phyloP scores from a whole-genome alignment of 164 flowering plant species.

The Cinnamomum micranthum region DNA sequence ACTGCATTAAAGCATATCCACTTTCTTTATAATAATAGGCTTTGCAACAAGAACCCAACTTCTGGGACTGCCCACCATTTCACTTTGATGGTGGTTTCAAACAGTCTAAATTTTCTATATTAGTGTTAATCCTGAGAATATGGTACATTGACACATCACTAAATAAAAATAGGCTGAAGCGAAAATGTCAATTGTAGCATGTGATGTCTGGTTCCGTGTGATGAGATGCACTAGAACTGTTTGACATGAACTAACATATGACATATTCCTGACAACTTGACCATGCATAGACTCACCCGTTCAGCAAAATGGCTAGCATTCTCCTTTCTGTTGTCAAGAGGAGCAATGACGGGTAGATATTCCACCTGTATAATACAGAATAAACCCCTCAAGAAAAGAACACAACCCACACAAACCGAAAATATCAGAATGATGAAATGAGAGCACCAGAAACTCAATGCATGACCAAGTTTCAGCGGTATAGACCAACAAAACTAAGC shows the following conservation, averaged over 20 bases:
- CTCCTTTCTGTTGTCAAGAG: conserved; percentile 59
- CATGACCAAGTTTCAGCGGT: no score
- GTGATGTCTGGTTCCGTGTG: neutral
- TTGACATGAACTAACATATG: neutral
- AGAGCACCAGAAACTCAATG: no score
- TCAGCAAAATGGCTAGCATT: conserved; percentile 55
- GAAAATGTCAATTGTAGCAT: neutral
- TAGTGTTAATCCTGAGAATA: neutral
- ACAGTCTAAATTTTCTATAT: neutral
- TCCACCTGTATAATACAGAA: conserved; percentile 55
- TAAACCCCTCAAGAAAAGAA: neutral
- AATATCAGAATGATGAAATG: no score
- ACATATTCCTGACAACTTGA: neutral
- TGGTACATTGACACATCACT: neutral
- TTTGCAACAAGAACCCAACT: no score
- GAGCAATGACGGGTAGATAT: conserved; percentile 74
- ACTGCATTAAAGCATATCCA: no score
- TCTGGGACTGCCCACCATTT: no score
- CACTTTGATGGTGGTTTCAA: no score
- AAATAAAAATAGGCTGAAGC: no score
- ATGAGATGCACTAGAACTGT: neutral
- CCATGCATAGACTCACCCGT: conserved; percentile 46
- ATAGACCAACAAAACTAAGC: no score
- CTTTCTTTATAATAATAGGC: no score
- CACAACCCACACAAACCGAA: neutral